A percentile compares a stretch with the other conserved stretches of the same genome.
These are phyloP conservation scores for Camelina neglecta DNA, from an alignment of 345 rosid genomes.

Conservation along the genomic window DNA sequence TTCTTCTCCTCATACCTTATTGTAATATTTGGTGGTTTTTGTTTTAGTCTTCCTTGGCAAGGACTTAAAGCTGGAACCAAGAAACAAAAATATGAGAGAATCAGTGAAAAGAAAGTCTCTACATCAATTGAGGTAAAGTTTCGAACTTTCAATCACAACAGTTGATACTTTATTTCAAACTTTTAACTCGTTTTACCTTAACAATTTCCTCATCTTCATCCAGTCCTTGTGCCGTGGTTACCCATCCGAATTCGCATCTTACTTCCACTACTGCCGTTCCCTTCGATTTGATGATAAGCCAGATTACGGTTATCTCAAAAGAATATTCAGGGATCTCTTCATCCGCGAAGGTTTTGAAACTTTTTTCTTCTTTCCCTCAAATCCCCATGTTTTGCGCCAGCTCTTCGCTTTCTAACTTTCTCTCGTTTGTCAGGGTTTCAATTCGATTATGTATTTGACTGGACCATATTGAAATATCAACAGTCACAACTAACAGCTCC, in stretches of 20 bases:
- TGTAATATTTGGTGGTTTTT: constrained; percentile 8
- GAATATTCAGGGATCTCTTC: constrained; percentile 93
- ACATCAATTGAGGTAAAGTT: constrained; percentile 67
- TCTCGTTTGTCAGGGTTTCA: constrained; percentile 77
- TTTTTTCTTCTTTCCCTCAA: background rate
- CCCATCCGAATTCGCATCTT: constrained; percentile 96
- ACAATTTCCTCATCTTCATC: constrained; percentile 34
- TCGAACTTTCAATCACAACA: constrained; percentile 7
- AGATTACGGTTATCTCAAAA: constrained; percentile 89
- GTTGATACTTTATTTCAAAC: background rate
- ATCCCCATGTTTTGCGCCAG: background rate
- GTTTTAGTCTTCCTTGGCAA: constrained; percentile 96
- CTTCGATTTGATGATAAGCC: constrained; percentile 95
- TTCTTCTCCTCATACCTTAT: constrained; percentile 13
- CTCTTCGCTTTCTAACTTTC: constrained; percentile 6
- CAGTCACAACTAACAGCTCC: constrained; percentile 89
- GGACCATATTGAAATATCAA: constrained; percentile 98
- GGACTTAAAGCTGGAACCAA: constrained; percentile 97
- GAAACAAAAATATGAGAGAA: constrained; percentile 97
- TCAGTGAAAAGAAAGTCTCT: constrained; percentile 96
- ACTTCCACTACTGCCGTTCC: constrained; percentile 94
- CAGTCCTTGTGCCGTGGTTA: constrained; percentile 93
- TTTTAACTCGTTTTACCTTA: background rate
- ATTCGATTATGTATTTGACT: constrained; percentile 95
- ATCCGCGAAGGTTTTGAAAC: constrained; percentile 78